Conservation (phyloP, 2,329 filamentous ascomycete species). For the Beauveria sp. region DNA sequence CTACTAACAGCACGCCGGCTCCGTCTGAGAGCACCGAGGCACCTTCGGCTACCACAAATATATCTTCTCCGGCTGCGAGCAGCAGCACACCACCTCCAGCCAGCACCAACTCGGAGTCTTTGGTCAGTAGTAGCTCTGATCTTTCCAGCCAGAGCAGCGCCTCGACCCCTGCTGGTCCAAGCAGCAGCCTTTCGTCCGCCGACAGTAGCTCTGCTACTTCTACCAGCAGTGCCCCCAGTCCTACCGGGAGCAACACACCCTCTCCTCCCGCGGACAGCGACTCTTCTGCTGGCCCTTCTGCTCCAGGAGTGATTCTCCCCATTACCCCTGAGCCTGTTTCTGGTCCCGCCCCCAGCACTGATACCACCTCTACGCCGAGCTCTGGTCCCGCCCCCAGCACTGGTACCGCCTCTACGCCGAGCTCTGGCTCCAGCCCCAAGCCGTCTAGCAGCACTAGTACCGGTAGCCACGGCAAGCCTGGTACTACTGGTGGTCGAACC, state of each 20-base stretch:
- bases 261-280: background rate
- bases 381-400: background rate
- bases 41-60: background rate
- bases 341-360: background rate
- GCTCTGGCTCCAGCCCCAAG: background rate
- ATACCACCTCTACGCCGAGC: background rate
- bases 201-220: background rate
- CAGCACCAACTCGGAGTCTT: background rate
- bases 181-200: background rate
- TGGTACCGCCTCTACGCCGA: background rate
- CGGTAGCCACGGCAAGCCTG: background rate
- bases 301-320: background rate
- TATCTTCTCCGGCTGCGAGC: too few species aligned
- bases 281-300: background rate
- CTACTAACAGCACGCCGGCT: too few species aligned
- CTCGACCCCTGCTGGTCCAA: background rate
- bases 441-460: background rate
- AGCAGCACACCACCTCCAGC: background rate
- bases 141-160: background rate
- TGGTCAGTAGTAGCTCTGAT: background rate
- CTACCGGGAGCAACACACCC: background rate
- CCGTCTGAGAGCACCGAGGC: too few species aligned
- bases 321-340: background rate
- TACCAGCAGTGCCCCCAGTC: background rate
- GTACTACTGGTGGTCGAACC: background rate